Conservation (phyloP, 306 rosid species). For the Urtica urens region DNA sequence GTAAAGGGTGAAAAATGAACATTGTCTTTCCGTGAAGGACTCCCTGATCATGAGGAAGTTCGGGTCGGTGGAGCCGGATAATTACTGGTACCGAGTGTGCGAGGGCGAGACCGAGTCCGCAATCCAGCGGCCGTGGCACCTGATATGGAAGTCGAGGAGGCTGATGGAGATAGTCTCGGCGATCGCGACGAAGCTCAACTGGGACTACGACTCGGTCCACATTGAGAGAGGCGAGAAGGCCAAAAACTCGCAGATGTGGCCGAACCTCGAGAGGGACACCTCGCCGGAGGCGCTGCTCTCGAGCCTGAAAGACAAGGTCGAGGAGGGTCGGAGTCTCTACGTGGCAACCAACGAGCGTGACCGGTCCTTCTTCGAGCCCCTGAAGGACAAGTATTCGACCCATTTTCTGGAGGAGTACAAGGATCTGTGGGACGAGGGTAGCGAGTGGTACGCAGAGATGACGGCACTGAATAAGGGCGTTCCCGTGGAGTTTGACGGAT, state of each 20-base stretch:
- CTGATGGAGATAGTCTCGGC: conserved; percentile 89
- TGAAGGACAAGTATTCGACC: conserved; percentile 77
- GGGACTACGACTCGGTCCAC: conserved; percentile 92
- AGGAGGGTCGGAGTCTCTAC: conserved; percentile 78
- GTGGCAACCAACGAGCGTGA: conserved; percentile 79
- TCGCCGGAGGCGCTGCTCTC: conserved; percentile 70
- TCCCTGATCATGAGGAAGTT: conserved; percentile 83
- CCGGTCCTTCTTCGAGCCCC: conserved; percentile 57
- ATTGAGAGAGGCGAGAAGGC: conserved; percentile 94
- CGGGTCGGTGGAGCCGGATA: conserved; percentile 84
- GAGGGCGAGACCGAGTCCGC: conserved; percentile 92
- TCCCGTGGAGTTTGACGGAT: conserved; percentile 88
- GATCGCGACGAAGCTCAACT: conserved; percentile 65
- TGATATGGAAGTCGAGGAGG: conserved; percentile 88
- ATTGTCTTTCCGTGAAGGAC: too few relatives aligned
- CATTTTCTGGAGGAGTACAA: conserved; percentile 89
- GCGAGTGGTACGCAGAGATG: conserved; percentile 81
- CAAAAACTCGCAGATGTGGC: conserved; percentile 86
- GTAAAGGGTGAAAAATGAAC: too few relatives aligned
- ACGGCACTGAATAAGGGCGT: conserved; percentile 52
- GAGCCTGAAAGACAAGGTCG: conserved; percentile 58
- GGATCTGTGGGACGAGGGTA: conserved; percentile 76
- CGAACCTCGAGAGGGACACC: conserved; percentile 80
- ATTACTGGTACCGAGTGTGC: conserved; percentile 92
- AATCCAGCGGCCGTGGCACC: conserved; percentile 89